Conservation (phyloP, 164 flowering plant species). For the Vitis rupestris region DNA sequence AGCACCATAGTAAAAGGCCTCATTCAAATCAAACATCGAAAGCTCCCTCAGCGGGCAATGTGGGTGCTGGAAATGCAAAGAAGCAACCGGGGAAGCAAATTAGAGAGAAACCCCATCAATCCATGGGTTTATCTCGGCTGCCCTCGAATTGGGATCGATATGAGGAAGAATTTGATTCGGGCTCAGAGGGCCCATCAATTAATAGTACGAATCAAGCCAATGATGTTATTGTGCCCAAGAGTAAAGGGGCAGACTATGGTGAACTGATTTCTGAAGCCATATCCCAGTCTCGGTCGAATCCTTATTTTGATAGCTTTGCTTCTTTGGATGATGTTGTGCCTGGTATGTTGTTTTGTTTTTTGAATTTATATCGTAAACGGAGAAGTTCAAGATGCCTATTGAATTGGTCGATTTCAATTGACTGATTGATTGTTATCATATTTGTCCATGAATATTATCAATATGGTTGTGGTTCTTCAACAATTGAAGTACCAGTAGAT, state of each 20-base stretch:
- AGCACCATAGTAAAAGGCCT: constrained; percentile 47
- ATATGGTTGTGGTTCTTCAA: not conserved
- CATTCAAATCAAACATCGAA: constrained; percentile 38
- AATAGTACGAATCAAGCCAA: constrained; percentile 5
- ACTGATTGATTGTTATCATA: not conserved
- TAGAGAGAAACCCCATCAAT: constrained; percentile 22
- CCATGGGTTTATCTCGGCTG: constrained; percentile 27
- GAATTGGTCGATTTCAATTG: not conserved
- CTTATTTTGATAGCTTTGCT: constrained; percentile 24
- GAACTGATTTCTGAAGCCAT: constrained; percentile 65
- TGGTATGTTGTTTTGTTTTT: constrained; percentile 27
- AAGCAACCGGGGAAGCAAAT: constrained; percentile 26
- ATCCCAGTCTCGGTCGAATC: constrained; percentile 27
- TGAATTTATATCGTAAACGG: not conserved
- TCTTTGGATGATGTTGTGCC: constrained; percentile 43
- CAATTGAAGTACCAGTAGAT: not conserved
- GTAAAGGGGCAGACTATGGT: constrained; percentile 74
- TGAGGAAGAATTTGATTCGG: constrained; percentile 41
- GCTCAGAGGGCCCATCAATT: constrained; percentile 11
- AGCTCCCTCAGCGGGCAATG: constrained; percentile 17
- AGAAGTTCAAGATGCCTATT: not conserved
- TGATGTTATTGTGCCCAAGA: constrained; percentile 57
- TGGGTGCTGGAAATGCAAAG: constrained; percentile 12
- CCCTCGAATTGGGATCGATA: constrained; percentile 87
- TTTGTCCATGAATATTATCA: not conserved